A percentile compares a stretch with the other conserved stretches of the same genome.
Evolutionary conservation across 140 eudicot genomes (phyloP).

Genomic region (Senecio squalidus): DNA sequence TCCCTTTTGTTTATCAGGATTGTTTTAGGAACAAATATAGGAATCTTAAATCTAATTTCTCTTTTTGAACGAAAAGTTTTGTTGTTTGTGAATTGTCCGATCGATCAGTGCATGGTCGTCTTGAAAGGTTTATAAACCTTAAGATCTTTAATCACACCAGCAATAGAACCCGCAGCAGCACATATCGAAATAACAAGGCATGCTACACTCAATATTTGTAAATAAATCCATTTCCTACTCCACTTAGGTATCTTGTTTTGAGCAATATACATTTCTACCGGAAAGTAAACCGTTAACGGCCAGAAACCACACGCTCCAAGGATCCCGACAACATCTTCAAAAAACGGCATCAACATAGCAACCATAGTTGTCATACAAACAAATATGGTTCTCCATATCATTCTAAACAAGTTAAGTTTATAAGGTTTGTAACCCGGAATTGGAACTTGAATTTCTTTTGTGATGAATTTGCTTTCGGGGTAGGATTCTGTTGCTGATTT

Average conservation of each 20-base stretch:
- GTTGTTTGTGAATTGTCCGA: too few relatives aligned
- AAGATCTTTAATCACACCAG: slow-evolving; percentile 52
- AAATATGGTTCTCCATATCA: slow-evolving; percentile 51
- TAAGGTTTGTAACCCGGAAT: slow-evolving; percentile 31
- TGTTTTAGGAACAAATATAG: slow-evolving; percentile 1
- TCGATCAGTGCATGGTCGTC: slow-evolving; percentile 41
- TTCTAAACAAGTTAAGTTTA: slow-evolving; percentile 40
- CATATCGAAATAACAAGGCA: slow-evolving; percentile 48
- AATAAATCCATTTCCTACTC: slow-evolving; percentile 40
- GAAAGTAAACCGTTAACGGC: slow-evolving; percentile 60
- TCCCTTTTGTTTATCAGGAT: neutral
- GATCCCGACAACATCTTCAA: slow-evolving; percentile 59
- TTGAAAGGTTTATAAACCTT: slow-evolving; percentile 50
- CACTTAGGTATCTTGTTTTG: slow-evolving; percentile 42
- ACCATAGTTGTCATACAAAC: slow-evolving; percentile 43
- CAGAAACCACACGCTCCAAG: slow-evolving; percentile 64
- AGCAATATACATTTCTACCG: slow-evolving; percentile 58
- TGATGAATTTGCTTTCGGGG: slow-evolving; percentile 37
- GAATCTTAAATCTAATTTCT: neutral
- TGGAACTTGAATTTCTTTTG: slow-evolving; percentile 28
- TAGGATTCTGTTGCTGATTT: slow-evolving; percentile 15
- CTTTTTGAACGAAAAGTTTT: too few relatives aligned
- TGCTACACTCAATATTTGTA: slow-evolving; percentile 35
- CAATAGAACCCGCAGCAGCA: slow-evolving; percentile 61
- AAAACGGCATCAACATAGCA: slow-evolving; percentile 59